Evolutionary conservation across 2,329 filamentous ascomycete genomes (phyloP).

Genomic region (Neobulgaria alba): DNA sequence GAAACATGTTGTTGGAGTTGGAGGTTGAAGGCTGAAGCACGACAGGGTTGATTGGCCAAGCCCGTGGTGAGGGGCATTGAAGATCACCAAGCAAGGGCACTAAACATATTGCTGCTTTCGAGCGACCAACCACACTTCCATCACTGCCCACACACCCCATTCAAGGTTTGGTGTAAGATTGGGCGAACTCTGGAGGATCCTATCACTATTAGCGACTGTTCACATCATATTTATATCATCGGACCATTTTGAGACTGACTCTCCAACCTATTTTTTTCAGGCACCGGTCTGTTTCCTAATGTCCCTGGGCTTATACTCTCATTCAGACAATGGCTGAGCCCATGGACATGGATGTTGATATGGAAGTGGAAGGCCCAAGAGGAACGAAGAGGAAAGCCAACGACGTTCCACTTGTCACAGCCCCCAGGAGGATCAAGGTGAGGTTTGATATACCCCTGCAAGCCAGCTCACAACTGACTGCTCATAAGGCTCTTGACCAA

Average conservation of each 20-base stretch:
- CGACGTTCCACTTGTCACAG: conserved; percentile 31
- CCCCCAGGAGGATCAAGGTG: conserved; percentile 42
- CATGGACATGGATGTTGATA: conserved; percentile 35
- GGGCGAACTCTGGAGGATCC: too few relatives aligned
- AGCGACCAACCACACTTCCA: too few relatives aligned
- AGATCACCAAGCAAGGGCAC: too few relatives aligned
- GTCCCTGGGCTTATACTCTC: background rate
- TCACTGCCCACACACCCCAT: too few relatives aligned
- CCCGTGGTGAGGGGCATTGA: background rate
- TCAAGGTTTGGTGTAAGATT: background rate
- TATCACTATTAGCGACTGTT: background rate
- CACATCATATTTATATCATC: background rate
- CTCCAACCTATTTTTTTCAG: background rate
- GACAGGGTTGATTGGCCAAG: background rate
- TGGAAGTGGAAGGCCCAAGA: conserved; percentile 29
- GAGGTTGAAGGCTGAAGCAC: background rate
- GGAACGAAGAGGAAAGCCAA: conserved; percentile 41
- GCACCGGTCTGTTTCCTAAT: background rate
- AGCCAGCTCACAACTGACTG: conserved; percentile 23
- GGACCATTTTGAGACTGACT: background rate
- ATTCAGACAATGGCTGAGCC: too few relatives aligned
- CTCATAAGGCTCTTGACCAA: conserved; percentile 68
- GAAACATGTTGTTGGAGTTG: conserved; percentile 2
- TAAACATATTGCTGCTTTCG: too few relatives aligned
- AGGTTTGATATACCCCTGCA: too few relatives aligned